phyloP scores from a whole-genome alignment of 148 eudicot species.

The Diospyros lotus region DNA sequence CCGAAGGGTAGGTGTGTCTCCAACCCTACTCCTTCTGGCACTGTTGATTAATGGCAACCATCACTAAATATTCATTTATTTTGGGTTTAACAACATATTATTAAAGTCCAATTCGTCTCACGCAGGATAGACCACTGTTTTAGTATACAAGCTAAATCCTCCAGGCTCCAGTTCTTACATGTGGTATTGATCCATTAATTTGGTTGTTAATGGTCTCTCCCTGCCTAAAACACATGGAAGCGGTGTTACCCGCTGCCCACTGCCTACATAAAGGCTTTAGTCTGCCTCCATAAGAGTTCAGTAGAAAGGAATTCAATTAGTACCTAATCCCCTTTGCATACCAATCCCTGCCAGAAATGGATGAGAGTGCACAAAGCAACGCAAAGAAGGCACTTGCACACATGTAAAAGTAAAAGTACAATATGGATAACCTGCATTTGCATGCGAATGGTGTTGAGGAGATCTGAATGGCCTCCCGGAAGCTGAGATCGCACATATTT shows the following conservation, averaged over 20 bases:
- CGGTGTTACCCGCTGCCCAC: too few relatives aligned
- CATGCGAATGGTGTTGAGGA: constrained; percentile 63
- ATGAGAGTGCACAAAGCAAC: too few relatives aligned
- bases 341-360: background rate
- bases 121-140: background rate
- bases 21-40: background rate
- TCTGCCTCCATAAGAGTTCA: background rate
- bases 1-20: background rate
- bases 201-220: too few relatives aligned
- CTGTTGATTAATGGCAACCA: background rate
- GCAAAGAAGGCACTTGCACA: too few relatives aligned
- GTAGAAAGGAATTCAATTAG: background rate
- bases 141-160: too few relatives aligned
- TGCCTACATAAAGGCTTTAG: background rate
- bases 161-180: too few relatives aligned
- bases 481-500: constrained; percentile 34
- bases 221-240: too few relatives aligned
- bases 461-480: constrained; percentile 50
- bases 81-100: background rate
- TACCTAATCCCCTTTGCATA: background rate
- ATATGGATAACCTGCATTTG: constrained; percentile 77
- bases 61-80: too few relatives aligned
- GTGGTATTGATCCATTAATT: too few relatives aligned
- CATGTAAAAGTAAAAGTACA: background rate
- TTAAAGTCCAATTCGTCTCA: background rate